Base-by-base conservation (phyloP, 768 basidiomycete species). In the Punctularia strigosozonata region DNA sequence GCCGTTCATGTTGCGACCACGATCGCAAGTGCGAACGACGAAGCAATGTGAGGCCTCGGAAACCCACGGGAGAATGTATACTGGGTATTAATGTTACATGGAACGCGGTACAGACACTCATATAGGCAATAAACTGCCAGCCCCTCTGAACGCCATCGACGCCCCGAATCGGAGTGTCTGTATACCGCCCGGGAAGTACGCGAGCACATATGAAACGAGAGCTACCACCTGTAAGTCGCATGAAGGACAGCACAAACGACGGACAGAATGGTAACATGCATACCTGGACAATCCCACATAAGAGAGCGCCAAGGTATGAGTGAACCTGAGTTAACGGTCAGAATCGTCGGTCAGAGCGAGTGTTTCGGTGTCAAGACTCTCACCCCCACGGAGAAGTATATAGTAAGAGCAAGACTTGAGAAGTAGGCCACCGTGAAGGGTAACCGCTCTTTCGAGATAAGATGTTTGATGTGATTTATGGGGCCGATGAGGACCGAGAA, bases 151-250 rank as follows among this genome's bases (percentile, higher is more conserved):
- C 1, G 86, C 83, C 47, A 90, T 66, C 39, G 80, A 77, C 24
- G 77, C 76, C 5, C 88, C 89, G 50, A 90, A 70, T 17, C 81
- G 75, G 17, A 90, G 65, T 1, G 88, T 89, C 48, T 81, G 78
- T 21, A 69, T 71, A 21, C 82, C 94, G 7, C 87, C 91, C 15
- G 95, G 95, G 61, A 99, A 98, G 63, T 97, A 98, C 0, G 91
- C 91, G 14, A 90, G 68, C 5, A 98, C 71, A 54, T 99, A 99
- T 12, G 83, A 71, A 12, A 95, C 66, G 14, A 99, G 74, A 2
- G 92, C 79, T 31, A 85, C 63, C 28, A 95, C 76, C 75, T 88
- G 51, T 6, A 35, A 18, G 15, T 17, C 2, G 18, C 7, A 6
- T 36, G 20, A 7, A 19, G 26, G 7, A 4, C 15, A 28, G 26